Evolutionary conservation across 306 rosid species (phyloP), one percentile per base, ranked within the genome.

Genomic region (Vachellia pachyceras): DNA sequence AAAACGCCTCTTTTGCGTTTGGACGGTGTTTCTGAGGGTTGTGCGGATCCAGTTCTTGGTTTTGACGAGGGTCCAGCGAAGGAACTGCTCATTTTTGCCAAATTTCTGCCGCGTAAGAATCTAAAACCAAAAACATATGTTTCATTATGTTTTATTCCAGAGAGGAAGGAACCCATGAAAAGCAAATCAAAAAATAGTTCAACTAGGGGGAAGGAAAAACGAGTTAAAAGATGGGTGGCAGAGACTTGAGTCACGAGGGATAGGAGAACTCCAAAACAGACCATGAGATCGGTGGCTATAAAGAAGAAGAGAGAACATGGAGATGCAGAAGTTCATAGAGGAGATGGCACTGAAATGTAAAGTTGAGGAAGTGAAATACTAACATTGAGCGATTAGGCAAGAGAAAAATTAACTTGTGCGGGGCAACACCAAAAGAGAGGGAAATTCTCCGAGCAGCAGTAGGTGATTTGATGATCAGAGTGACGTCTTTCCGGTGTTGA

Each of bases 1-100:
- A 95, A 95, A 70, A 90, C 92, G 79, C 99, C 97, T 18, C 97
- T 81, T 82, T 91, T 95, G 20, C 97, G 97, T 84, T 91, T 95
- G 68, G 86, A 83, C 9, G 97, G 86, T 81, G 96, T 85, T 47
- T 95, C 99, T 3, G 99, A 86, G 42, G 94, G 89, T 79, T 93
- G 99, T 1, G 97, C 80, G 15, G 93, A 84, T 76, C 97, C 89
- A 37, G 92, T 83, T 84, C 82, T 93, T 29, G 84, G 83, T 84
- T 95, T 95, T 12, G 99, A 89, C 7, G 95, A 89, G 52, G 90
- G 46, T 50, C 89, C 97, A 0, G 87, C 85, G 1, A 87, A 55
- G 17, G 92, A 63, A 84, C 72, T 89, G 84, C 85, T 91, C 97
- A 92, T 90, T 81, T n/a, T 2, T 12, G 50, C n/a, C 10, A 55